A percentile compares a stretch with the other conserved stretches of the same genome.
Evolutionary conservation across 2,329 filamentous ascomycete genomes (phyloP).

Genomic region (Amauroascus verrucosus): DNA sequence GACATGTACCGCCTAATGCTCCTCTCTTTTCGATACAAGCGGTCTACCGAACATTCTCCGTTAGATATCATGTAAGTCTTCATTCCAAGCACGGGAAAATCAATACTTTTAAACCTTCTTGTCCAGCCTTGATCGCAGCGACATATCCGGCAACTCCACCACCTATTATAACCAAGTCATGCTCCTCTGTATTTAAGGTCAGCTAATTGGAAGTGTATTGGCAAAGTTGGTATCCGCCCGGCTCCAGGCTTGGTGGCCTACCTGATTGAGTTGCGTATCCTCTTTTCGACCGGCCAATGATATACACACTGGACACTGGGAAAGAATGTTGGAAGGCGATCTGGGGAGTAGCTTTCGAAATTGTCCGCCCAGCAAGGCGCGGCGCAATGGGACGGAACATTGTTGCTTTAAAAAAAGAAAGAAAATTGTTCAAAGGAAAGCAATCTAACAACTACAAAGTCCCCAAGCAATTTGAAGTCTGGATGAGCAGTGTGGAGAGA

Average conservation of each 20-base stretch:
- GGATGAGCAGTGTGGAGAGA: constrained; percentile 20
- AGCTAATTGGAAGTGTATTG: constrained; percentile 3
- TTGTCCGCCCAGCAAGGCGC: constrained; percentile 39
- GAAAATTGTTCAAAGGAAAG: constrained; percentile 19
- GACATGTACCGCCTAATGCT: constrained; percentile 84
- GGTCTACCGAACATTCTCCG: constrained; percentile 48
- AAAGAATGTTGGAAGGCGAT: constrained; percentile 29
- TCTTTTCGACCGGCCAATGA: constrained; percentile 45
- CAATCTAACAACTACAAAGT: background rate
- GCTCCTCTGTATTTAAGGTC: constrained; percentile 56
- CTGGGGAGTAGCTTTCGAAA: constrained; percentile 31
- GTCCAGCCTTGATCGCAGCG: constrained; percentile 95
- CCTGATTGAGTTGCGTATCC: constrained; percentile 46
- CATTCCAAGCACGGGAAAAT: constrained; percentile 10
- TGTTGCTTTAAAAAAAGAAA: constrained; percentile 21
- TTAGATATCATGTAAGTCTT: constrained; percentile 13
- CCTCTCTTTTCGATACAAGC: constrained; percentile 98
- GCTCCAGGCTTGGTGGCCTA: constrained; percentile 14
- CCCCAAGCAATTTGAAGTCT: constrained; percentile 14
- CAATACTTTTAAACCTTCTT: constrained; percentile 84
- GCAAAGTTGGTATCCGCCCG: background rate
- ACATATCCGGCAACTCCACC: constrained; percentile 98
- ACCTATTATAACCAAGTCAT: constrained; percentile 94
- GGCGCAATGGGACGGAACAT: constrained; percentile 47
- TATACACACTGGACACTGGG: constrained; percentile 34